Evolutionary conservation across 108 stramenopile genomes (phyloP).

Genomic region (Skeletonema potamos): DNA sequence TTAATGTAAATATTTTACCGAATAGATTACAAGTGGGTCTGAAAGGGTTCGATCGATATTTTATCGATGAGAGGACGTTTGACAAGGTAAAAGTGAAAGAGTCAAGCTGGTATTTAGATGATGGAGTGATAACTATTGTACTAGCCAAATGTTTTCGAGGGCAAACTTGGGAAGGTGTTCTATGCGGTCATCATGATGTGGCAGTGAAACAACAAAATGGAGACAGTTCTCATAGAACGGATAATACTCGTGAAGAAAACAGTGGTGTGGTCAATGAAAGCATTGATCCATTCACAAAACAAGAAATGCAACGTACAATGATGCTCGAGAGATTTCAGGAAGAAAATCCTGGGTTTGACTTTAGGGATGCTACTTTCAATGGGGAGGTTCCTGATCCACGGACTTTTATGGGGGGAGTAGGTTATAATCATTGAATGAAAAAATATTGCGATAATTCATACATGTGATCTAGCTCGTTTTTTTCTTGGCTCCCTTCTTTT

Average conservation of each 20-base stretch:
- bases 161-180: constrained; percentile 63
- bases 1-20: constrained; percentile 50
- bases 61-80: constrained; percentile 85
- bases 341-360: constrained; percentile 97
- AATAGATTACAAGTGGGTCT: constrained; percentile 61
- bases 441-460: neutral
- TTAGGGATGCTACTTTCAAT: constrained; percentile 95
- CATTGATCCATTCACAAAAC: constrained; percentile 68
- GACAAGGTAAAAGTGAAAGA: constrained; percentile 81
- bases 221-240: neutral
- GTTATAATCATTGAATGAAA: constrained; percentile 51
- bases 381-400: constrained; percentile 94
- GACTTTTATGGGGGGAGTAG: constrained; percentile 96
- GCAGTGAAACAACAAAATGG: neutral
- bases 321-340: constrained; percentile 95
- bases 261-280: constrained; percentile 3
- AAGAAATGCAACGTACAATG: constrained; percentile 86
- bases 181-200: constrained; percentile 32
- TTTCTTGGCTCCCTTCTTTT: constrained; percentile 11
- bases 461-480: neutral
- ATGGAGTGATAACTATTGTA: constrained; percentile 70
- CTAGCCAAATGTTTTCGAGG: constrained; percentile 67
- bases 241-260: neutral
- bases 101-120: constrained; percentile 66
- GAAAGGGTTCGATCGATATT: constrained; percentile 64